Conservation (phyloP, 1,139 yeast genomes). For the Debaryomycetaceae sp. region DNA sequence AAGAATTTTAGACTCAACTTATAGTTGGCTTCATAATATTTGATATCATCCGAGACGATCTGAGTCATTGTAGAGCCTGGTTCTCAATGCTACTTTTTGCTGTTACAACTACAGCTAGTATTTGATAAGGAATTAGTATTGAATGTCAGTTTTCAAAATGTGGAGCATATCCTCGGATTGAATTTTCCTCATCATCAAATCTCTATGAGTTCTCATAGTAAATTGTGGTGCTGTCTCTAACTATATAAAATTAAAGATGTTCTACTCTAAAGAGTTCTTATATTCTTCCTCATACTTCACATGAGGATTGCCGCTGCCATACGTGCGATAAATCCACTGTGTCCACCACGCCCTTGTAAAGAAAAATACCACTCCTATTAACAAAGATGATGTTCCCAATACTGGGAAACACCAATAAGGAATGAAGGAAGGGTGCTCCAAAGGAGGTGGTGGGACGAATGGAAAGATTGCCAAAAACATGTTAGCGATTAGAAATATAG, state of each 20-base stretch:
- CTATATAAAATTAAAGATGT: no score
- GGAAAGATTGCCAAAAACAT: constrained; percentile 55
- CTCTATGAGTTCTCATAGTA: background rate
- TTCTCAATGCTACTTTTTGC: no score
- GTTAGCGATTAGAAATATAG: constrained; percentile 46
- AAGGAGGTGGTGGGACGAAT: constrained; percentile 50
- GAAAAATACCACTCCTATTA: constrained; percentile 42
- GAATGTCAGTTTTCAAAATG: background rate
- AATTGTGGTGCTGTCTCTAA: no score
- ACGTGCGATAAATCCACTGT: constrained; percentile 5
- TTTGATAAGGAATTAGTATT: no score
- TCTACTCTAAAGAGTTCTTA: background rate
- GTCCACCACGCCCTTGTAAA: constrained; percentile 11
- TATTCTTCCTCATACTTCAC: constrained; percentile 15
- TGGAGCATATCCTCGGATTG: background rate
- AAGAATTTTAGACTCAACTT: constrained; percentile 38
- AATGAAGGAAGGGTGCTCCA: constrained; percentile 15
- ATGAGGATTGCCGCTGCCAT: constrained; percentile 6
- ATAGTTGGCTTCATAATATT: constrained; percentile 21
- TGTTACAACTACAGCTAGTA: no score
- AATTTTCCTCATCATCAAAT: background rate
- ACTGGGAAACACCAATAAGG: constrained; percentile 61
- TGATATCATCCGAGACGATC: background rate
- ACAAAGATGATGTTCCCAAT: constrained; percentile 47
- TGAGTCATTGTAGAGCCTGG: background rate